Percentiles rank a stretch among this genome's conserved stretches.
These are phyloP conservation scores for Miscanthus lutarioriparius DNA, from an alignment of 176 grass and related monocot species.

Conservation along the genomic window DNA sequence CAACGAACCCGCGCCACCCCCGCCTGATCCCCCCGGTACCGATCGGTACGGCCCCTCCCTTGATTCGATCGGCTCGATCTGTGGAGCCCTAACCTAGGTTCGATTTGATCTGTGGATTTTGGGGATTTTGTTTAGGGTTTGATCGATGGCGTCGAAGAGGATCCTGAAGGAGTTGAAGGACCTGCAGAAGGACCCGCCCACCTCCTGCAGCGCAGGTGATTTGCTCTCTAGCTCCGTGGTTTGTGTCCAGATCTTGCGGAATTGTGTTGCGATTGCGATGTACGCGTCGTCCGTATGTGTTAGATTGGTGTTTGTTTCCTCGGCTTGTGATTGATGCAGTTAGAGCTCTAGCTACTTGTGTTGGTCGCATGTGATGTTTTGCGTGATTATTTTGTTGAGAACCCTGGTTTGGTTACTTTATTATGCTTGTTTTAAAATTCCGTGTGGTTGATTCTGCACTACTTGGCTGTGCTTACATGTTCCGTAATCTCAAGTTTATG, in stretches of 20 bases:
- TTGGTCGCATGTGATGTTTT: neutral
- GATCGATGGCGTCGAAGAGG: conserved; percentile 86
- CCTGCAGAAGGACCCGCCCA: conserved; percentile 83
- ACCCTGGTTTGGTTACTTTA: neutral
- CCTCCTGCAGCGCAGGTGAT: conserved; percentile 82
- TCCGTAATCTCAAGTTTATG: no score
- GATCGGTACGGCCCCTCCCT: conserved; percentile 18
- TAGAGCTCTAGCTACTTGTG: neutral
- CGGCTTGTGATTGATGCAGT: neutral
- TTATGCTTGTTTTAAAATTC: neutral
- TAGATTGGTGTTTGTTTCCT: neutral
- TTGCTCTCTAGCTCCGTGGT: conserved; percentile 3
- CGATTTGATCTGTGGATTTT: conserved; percentile 37
- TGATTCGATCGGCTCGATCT: neutral
- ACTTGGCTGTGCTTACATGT: neutral
- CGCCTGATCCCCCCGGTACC: neutral
- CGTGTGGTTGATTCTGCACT: neutral
- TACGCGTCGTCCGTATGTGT: neutral
- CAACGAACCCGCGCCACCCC: neutral
- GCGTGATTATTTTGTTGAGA: conserved; percentile 1
- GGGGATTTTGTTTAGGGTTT: conserved; percentile 47
- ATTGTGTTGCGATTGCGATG: neutral
- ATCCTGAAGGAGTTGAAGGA: conserved; percentile 95
- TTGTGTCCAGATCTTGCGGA: conserved; percentile 40
- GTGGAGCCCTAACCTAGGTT: neutral